Conservation (phyloP, 2,329 filamentous ascomycete genomes). For the Aspergillus piperis region DNA sequence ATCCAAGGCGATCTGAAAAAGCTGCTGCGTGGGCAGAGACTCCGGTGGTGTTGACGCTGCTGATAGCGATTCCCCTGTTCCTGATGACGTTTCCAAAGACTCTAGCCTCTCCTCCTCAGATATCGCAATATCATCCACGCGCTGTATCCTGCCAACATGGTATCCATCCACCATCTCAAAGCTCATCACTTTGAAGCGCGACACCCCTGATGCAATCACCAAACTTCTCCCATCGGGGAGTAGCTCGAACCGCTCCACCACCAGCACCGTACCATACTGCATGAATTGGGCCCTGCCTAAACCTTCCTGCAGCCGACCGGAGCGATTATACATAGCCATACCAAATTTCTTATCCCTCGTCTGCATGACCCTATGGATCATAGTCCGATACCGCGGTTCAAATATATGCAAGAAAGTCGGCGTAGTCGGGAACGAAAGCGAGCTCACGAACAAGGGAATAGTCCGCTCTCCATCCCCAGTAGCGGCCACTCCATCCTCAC, state of each 20-base stretch:
- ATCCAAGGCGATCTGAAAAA: constrained; percentile 65
- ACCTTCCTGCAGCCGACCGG: constrained; percentile 54
- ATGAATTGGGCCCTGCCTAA: constrained; percentile 61
- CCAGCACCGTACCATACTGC: constrained; percentile 75
- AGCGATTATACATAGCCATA: constrained; percentile 73
- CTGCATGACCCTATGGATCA: constrained; percentile 78
- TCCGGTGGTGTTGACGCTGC: constrained; percentile 33
- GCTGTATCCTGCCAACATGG: constrained; percentile 71
- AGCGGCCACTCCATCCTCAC: constrained; percentile 51
- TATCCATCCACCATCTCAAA: constrained; percentile 72
- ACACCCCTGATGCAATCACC: constrained; percentile 74
- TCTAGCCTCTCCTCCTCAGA: constrained; percentile 79
- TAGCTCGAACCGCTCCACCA: constrained; percentile 72
- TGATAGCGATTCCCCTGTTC: constrained; percentile 12
- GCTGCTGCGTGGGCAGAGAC: constrained; percentile 66
- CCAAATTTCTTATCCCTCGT: constrained; percentile 73
- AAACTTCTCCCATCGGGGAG: constrained; percentile 79
- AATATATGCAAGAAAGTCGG: constrained; percentile 89
- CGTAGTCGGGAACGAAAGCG: constrained; percentile 77
- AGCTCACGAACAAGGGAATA: constrained; percentile 77
- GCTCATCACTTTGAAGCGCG: constrained; percentile 71
- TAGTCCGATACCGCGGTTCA: constrained; percentile 86
- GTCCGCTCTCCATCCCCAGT: constrained; percentile 58
- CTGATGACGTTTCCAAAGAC: constrained; percentile 60
- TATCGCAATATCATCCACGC: constrained; percentile 77